A percentile compares a stretch with the other conserved stretches of the same genome.
These are phyloP conservation scores for Sarocladiaceae sp. DNA, from an alignment of 2,329 filamentous ascomycete species.

Conservation along the genomic window DNA sequence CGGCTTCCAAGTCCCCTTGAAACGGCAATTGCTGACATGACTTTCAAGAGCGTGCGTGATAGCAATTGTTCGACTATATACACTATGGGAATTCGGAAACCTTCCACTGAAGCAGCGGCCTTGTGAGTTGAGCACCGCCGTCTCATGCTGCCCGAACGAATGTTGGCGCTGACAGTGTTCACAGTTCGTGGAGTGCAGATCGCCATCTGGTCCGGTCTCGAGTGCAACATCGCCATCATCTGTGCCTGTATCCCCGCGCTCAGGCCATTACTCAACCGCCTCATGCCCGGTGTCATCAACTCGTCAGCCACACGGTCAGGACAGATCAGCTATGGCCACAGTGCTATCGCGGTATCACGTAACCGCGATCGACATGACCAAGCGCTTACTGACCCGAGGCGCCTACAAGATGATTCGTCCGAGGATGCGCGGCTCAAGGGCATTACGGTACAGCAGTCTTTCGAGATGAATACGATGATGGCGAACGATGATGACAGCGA, in stretches of 20 bases:
- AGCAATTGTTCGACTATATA: slow-evolving; percentile 18
- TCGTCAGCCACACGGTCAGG: slow-evolving; percentile 9
- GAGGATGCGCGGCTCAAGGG: too few relatives aligned
- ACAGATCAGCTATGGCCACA: slow-evolving; percentile 4
- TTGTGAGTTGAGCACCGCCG: neutral
- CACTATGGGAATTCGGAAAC: slow-evolving; percentile 15
- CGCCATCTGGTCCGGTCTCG: slow-evolving; percentile 24
- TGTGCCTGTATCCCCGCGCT: slow-evolving; percentile 27
- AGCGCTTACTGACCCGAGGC: neutral
- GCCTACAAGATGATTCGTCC: neutral
- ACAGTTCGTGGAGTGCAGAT: slow-evolving; percentile 17
- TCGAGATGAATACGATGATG: slow-evolving; percentile 14
- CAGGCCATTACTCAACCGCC: slow-evolving; percentile 23
- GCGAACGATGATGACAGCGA: slow-evolving; percentile 7
- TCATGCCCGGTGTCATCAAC: slow-evolving; percentile 15
- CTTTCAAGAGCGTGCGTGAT: slow-evolving; percentile 17
- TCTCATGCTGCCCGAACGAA: neutral
- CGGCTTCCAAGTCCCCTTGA: neutral
- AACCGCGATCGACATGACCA: slow-evolving; percentile 7
- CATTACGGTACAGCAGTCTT: slow-evolving; percentile 15
- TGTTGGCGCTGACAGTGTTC: neutral
- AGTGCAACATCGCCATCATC: slow-evolving; percentile 27
- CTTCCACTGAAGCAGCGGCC: slow-evolving; percentile 11
- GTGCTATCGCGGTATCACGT: slow-evolving; percentile 5
- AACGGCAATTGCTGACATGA: neutral